Evolutionary conservation across 2,329 filamentous ascomycete species (phyloP).

Genomic region (Clonostachys rosea): DNA sequence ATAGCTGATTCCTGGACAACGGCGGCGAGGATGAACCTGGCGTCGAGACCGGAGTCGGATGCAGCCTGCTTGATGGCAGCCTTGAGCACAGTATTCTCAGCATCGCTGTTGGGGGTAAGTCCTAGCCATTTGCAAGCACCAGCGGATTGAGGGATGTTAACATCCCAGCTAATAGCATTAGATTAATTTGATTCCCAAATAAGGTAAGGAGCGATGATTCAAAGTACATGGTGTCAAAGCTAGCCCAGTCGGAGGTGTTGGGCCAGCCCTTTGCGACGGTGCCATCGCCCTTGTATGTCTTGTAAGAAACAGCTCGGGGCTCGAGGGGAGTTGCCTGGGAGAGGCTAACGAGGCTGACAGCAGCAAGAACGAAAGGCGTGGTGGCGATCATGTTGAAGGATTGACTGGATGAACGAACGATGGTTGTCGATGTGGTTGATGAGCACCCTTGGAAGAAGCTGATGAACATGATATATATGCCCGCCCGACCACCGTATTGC

Average conservation of each 20-base stretch:
- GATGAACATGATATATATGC: too few relatives aligned
- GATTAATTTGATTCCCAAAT: background rate
- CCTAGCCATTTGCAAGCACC: conserved; percentile 2
- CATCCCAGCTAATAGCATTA: background rate
- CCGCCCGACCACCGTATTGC: too few relatives aligned
- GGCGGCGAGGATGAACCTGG: conserved; percentile 2
- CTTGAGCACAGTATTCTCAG: background rate
- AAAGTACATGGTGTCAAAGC: conserved; percentile 1
- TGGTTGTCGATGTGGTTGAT: too few relatives aligned
- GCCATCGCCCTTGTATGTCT: conserved; percentile 1
- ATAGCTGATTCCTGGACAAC: conserved; percentile 1
- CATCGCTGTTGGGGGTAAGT: background rate
- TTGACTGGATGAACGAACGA: too few relatives aligned
- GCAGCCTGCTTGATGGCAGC: background rate
- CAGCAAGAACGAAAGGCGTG: background rate
- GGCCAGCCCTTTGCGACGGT: conserved; percentile 2
- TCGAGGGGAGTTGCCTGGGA: background rate
- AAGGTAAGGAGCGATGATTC: background rate
- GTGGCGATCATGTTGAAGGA: background rate
- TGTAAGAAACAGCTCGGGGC: background rate
- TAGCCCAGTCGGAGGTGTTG: background rate
- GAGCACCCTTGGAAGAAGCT: too few relatives aligned
- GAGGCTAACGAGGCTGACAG: background rate
- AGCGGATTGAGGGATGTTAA: background rate
- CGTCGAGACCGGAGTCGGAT: background rate